Conservation (phyloP, 2,329 filamentous ascomycete species). For the Aspergillus ochraceoroseus region DNA sequence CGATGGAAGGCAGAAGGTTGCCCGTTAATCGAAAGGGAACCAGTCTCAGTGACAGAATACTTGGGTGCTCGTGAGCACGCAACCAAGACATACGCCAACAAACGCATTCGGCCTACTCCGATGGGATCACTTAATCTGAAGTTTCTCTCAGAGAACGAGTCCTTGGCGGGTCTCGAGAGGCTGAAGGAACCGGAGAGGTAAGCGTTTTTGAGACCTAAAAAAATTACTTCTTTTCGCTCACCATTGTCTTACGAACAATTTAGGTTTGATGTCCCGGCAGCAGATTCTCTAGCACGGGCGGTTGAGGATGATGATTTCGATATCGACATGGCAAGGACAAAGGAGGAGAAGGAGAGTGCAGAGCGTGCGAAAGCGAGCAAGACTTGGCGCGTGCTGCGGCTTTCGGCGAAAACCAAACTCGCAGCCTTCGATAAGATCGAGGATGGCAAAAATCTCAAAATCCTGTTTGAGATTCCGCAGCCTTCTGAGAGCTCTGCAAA, state of each 20-base stretch:
- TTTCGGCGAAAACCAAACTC: slow-evolving; percentile 69
- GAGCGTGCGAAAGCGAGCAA: slow-evolving; percentile 77
- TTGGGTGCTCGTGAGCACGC: slow-evolving; percentile 63
- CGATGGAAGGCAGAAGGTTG: slow-evolving; percentile 97
- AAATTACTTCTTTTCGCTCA: not conserved
- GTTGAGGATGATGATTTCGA: slow-evolving; percentile 80
- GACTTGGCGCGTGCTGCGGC: slow-evolving; percentile 80
- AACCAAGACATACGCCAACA: slow-evolving; percentile 63
- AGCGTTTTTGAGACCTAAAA: too few species aligned
- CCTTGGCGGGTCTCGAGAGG: slow-evolving; percentile 59
- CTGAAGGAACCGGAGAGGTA: slow-evolving; percentile 60
- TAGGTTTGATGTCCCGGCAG: slow-evolving; percentile 62
- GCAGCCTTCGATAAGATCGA: slow-evolving; percentile 82
- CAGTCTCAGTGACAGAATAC: slow-evolving; percentile 66
- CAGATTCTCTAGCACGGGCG: slow-evolving; percentile 65
- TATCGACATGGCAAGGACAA: slow-evolving; percentile 69
- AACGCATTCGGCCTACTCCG: slow-evolving; percentile 62
- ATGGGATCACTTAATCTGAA: slow-evolving; percentile 70
- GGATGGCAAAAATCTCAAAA: slow-evolving; percentile 64
- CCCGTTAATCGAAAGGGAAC: slow-evolving; percentile 72
- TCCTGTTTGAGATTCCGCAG: slow-evolving; percentile 42
- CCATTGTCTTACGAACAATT: slow-evolving; percentile 24
- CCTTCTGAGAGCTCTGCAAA: slow-evolving; percentile 18
- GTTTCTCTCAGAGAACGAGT: slow-evolving; percentile 67
- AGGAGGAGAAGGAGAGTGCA: slow-evolving; percentile 55